A percentile compares a stretch with the other conserved stretches of the same genome.
Evolutionary conservation across 148 eudicot genomes (phyloP).

Genomic region (Pouteria glomerata): DNA sequence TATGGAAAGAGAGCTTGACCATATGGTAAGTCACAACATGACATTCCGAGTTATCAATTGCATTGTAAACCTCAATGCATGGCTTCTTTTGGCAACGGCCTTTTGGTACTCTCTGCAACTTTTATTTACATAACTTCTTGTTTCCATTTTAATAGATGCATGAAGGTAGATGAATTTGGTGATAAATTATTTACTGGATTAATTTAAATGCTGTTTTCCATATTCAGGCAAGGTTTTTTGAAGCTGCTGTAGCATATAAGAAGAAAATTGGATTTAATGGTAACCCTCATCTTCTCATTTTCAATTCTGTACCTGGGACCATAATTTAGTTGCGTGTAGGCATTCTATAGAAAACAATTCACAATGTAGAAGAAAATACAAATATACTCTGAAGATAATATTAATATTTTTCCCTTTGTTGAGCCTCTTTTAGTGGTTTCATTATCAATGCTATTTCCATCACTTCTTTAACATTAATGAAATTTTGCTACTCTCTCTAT

Average conservation of each 20-base stretch:
- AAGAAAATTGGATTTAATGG: constrained; percentile 97
- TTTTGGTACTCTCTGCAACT: neutral
- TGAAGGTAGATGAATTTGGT: neutral
- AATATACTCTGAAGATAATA: neutral
- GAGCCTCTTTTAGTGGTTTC: neutral
- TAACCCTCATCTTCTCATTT: constrained; percentile 29
- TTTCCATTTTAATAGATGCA: neutral
- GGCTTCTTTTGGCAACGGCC: no score
- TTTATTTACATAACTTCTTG: neutral
- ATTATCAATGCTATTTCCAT: neutral
- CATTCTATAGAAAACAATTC: neutral
- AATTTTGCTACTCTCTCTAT: neutral
- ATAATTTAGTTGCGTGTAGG: neutral
- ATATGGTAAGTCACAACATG: constrained; percentile 51
- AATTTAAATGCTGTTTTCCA: neutral
- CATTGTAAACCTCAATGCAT: neutral
- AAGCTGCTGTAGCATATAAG: constrained; percentile 85
- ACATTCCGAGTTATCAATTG: neutral
- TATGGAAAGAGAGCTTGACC: constrained; percentile 94
- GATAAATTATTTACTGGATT: neutral
- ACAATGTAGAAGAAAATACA: neutral
- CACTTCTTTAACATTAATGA: neutral
- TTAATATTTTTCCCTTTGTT: neutral
- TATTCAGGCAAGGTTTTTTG: constrained; percentile 76
- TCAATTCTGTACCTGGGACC: constrained; percentile 2